Percentiles rank a stretch among this genome's conserved stretches.
Evolutionary conservation across 164 flowering plant species (phyloP).

Genomic region (Liquidambar formosana): DNA sequence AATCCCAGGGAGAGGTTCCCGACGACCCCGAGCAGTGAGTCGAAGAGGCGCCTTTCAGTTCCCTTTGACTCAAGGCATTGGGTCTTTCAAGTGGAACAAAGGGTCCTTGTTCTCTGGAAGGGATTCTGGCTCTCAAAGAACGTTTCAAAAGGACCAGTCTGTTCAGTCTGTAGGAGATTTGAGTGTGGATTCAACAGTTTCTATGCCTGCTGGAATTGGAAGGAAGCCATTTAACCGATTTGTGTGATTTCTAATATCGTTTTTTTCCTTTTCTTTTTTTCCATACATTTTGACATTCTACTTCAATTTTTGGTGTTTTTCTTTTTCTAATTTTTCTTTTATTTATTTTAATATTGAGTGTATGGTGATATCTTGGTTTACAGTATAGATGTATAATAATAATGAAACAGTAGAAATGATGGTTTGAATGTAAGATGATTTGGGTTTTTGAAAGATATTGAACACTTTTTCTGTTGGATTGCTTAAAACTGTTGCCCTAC

Average conservation of each 20-base stretch:
- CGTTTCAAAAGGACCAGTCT: constrained; percentile 37
- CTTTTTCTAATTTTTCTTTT: neutral
- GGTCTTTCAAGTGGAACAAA: constrained; percentile 72
- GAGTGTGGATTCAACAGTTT: constrained; percentile 80
- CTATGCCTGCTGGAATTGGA: constrained; percentile 79
- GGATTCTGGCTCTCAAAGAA: constrained; percentile 46
- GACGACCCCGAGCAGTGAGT: constrained; percentile 43
- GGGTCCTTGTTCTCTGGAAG: constrained; percentile 50
- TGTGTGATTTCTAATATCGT: constrained; percentile 51
- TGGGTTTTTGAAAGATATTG: constrained; percentile 9
- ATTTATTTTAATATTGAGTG: too few relatives aligned
- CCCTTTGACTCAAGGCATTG: constrained; percentile 59
- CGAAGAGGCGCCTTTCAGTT: constrained; percentile 67
- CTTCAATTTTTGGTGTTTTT: constrained; percentile 2
- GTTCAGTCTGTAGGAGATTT: constrained; percentile 54
- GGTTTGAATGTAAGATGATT: constrained; percentile 23
- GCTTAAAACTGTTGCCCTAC: too few relatives aligned
- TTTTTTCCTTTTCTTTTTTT: constrained; percentile 7
- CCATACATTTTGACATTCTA: constrained; percentile 6
- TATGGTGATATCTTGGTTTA: constrained; percentile 20
- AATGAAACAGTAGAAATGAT: constrained; percentile 23
- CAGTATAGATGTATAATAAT: constrained; percentile 24
- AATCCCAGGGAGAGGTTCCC: constrained; percentile 50
- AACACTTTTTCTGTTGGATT: too few relatives aligned
- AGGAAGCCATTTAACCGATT: constrained; percentile 86